Percentiles rank a stretch among this genome's conserved stretches.
Conservation (phyloP, 2,329 filamentous ascomycete species). For the Verticillium dahliae region DNA sequence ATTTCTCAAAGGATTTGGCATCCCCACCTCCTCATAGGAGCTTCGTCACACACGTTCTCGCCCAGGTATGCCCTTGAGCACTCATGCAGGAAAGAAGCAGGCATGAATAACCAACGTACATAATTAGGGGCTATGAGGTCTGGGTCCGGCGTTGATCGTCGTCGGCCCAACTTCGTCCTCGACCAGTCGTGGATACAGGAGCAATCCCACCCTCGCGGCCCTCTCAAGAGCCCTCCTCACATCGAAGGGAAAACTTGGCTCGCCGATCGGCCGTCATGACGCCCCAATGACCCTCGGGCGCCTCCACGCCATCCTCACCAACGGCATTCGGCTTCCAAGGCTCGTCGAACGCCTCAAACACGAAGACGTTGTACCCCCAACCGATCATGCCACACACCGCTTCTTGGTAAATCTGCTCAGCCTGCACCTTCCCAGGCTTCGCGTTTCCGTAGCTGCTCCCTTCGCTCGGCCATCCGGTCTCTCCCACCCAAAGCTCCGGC, state of each 20-base stretch:
- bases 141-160: background rate
- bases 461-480: constrained; percentile 60
- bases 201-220: background rate
- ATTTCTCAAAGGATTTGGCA: no score
- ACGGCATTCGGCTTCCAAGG: constrained; percentile 59
- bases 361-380: constrained; percentile 65
- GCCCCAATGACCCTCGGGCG: constrained; percentile 64
- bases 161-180: background rate
- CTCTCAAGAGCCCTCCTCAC: constrained; percentile 2
- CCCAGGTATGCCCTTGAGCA: no score
- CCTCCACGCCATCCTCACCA: constrained; percentile 55
- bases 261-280: constrained; percentile 54
- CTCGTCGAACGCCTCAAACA: constrained; percentile 70
- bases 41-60: no score
- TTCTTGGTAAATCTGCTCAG: constrained; percentile 52
- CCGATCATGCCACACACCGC: constrained; percentile 57
- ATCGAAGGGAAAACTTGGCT: constrained; percentile 40
- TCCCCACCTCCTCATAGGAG: no score
- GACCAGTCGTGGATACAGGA: background rate
- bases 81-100: no score
- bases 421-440: constrained; percentile 51
- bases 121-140: no score
- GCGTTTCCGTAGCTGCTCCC: constrained; percentile 57
- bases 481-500: constrained; percentile 62
- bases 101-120: no score